These are phyloP conservation scores for Mycena metata DNA, from an alignment of 768 basidiomycete species.

Conservation along the genomic window DNA sequence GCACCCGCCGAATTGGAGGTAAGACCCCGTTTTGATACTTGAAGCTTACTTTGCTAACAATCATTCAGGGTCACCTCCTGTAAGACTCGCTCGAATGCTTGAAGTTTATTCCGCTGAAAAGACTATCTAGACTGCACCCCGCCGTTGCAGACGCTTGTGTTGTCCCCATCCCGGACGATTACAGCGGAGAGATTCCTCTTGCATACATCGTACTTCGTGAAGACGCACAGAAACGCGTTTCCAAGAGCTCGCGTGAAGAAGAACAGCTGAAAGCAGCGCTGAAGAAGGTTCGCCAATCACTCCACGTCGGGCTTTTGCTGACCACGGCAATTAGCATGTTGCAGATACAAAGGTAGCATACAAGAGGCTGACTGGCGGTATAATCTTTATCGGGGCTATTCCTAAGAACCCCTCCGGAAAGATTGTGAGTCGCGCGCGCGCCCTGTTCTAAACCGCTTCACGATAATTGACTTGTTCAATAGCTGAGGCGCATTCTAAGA, in stretches of 20 bases:
- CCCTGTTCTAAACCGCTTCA: too few relatives aligned
- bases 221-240: constrained; percentile 53
- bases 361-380: constrained; percentile 72
- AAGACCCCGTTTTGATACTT: too few relatives aligned
- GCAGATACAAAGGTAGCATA: constrained; percentile 70
- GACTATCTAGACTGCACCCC: constrained; percentile 53
- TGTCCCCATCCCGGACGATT: constrained; percentile 78
- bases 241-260: constrained; percentile 49
- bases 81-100: constrained; percentile 1
- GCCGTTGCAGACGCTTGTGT: constrained; percentile 75
- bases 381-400: constrained; percentile 71
- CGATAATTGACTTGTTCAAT: too few relatives aligned
- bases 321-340: constrained; percentile 58
- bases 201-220: constrained; percentile 74
- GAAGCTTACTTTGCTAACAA: too few relatives aligned
- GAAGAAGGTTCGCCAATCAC: constrained; percentile 61
- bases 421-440: too few relatives aligned
- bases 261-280: constrained; percentile 60
- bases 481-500: constrained; percentile 67
- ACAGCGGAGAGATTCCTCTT: constrained; percentile 80
- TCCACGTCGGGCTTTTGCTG: not conserved
- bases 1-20: constrained; percentile 74
- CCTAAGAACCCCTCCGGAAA: constrained; percentile 84
- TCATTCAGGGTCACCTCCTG: constrained; percentile 64
- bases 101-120: not conserved